phyloP scores from a whole-genome alignment of 371 early-diverging fungal genomes.

The Blakeslea trispora region DNA sequence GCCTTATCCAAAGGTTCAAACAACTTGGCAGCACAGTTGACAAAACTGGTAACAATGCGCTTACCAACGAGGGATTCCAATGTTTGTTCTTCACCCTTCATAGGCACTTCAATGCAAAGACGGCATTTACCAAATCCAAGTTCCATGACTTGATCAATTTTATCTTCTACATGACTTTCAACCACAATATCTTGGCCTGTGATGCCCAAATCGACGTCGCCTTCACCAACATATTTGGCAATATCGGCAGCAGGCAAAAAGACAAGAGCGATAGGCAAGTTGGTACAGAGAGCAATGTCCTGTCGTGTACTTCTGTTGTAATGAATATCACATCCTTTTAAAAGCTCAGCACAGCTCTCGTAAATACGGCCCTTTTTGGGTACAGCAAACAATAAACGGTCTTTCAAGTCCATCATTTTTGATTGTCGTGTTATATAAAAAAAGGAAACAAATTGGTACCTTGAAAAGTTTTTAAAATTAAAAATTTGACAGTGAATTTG shows the following conservation, averaged over 20 bases:
- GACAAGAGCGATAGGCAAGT: conserved; percentile 89
- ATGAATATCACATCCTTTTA: conserved; percentile 90
- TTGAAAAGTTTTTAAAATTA: too few species aligned
- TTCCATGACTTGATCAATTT: conserved; percentile 70
- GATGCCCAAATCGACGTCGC: conserved; percentile 95
- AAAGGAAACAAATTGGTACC: too few species aligned
- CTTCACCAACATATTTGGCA: conserved; percentile 91
- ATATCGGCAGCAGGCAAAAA: conserved; percentile 96
- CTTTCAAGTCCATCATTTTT: conserved; percentile 50
- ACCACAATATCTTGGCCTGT: conserved; percentile 94
- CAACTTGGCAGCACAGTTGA: conserved; percentile 61
- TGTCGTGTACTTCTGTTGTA: conserved; percentile 91
- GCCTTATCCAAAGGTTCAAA: conserved; percentile 72
- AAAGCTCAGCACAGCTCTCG: conserved; percentile 80
- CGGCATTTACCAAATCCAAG: conserved; percentile 94
- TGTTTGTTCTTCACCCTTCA: conserved; percentile 45
- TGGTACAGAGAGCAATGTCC: conserved; percentile 94
- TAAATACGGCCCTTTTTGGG: conserved; percentile 97
- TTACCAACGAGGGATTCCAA: conserved; percentile 84
- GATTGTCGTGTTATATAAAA: too few species aligned
- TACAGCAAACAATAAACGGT: conserved; percentile 90
- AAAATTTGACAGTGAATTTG: too few species aligned
- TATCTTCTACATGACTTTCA: conserved; percentile 72
- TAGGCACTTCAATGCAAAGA: conserved; percentile 82
- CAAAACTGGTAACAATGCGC: conserved; percentile 92